These are phyloP conservation scores for Apophysomyces ossiformis DNA, from an alignment of 371 early-diverging fungal genomes.

Conservation along the genomic window DNA sequence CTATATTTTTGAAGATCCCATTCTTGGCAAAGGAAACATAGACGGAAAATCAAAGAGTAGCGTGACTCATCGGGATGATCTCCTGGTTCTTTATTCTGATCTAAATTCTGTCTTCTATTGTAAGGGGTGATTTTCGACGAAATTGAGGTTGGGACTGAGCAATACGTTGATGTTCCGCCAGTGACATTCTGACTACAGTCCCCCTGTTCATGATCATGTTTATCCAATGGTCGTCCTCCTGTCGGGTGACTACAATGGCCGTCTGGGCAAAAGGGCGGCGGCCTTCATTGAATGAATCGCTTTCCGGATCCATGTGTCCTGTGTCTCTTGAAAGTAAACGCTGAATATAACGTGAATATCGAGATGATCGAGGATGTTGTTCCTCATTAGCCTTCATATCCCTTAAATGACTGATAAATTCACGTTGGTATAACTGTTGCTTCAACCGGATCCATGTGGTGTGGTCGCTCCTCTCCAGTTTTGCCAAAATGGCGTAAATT, in stretches of 20 bases:
- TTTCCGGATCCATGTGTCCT: neutral
- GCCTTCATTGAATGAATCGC: neutral
- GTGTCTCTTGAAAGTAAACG: neutral
- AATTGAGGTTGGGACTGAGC: constrained; percentile 8
- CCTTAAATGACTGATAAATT: constrained; percentile 3
- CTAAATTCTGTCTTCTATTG: neutral
- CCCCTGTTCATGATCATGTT: constrained; percentile 10
- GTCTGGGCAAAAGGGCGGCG: neutral
- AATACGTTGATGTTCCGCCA: constrained; percentile 6
- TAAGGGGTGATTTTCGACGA: constrained; percentile 9
- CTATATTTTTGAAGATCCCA: neutral
- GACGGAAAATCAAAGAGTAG: constrained; percentile 5
- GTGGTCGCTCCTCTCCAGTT: neutral
- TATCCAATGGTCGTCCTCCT: constrained; percentile 2
- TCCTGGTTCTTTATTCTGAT: neutral
- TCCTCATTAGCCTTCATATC: neutral
- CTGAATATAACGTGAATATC: constrained; percentile 3
- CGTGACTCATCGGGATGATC: constrained; percentile 7
- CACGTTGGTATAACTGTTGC: neutral
- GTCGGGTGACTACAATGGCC: neutral
- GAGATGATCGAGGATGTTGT: neutral
- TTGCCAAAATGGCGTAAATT: neutral
- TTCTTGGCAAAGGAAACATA: constrained; percentile 4
- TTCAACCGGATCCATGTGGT: neutral
- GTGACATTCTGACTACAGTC: constrained; percentile 8